A percentile compares a stretch with the other conserved stretches of the same genome.
phyloP scores from a whole-genome alignment of 306 rosid genomes.

The Vachellia pachyceras region DNA sequence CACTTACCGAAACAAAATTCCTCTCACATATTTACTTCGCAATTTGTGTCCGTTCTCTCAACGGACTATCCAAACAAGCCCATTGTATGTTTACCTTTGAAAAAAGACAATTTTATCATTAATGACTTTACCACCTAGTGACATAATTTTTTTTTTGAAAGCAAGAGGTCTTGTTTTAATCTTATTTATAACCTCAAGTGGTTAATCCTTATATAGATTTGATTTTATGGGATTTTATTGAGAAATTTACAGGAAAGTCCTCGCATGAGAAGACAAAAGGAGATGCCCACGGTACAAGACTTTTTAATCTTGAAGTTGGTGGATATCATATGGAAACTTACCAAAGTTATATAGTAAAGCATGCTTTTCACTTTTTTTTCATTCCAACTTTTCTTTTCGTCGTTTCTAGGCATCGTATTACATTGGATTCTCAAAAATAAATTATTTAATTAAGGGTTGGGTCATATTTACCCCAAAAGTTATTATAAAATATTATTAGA shows the following conservation, averaged over 20 bases:
- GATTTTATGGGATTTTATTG: constrained; percentile 5
- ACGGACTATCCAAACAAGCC: no score
- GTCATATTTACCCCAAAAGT: no score
- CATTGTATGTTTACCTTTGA: no score
- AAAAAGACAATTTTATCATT: no score
- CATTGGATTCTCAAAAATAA: no score
- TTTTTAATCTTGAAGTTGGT: not conserved
- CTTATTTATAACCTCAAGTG: not conserved
- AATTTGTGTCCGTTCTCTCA: no score
- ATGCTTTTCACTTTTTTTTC: not conserved
- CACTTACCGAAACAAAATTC: no score
- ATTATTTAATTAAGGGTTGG: no score
- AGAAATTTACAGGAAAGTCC: constrained; percentile 15
- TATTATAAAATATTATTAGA: no score
- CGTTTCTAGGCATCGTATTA: not conserved
- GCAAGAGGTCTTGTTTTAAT: no score
- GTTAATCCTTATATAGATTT: constrained; percentile 1
- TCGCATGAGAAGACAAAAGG: not conserved
- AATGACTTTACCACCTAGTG: no score
- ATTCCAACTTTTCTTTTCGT: not conserved
- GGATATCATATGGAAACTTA: not conserved
- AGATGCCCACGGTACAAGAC: not conserved
- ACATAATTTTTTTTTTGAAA: not conserved
- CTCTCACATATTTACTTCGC: no score
- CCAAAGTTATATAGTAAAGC: not conserved